These are phyloP conservation scores for Bipolaris victoriae DNA, from an alignment of 2,329 filamentous ascomycete species.

Conservation along the genomic window DNA sequence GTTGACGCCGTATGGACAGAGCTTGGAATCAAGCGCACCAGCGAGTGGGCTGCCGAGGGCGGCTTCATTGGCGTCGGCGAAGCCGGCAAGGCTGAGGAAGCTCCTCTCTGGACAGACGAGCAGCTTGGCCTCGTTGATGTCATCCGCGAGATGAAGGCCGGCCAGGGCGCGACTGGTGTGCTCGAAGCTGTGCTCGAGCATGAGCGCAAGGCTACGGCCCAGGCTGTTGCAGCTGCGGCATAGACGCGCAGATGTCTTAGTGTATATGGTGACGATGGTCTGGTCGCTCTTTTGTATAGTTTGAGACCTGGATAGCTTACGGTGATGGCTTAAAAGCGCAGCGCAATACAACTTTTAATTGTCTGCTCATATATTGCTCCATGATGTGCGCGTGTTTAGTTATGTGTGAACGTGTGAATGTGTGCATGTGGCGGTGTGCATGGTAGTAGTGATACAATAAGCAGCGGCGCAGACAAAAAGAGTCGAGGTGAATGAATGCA, in stretches of 20 bases:
- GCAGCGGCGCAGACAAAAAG: neutral
- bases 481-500: slow-evolving; percentile 6
- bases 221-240: slow-evolving; percentile 53
- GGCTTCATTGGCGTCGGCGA: slow-evolving; percentile 95
- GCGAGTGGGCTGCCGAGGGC: slow-evolving; percentile 87
- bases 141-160: slow-evolving; percentile 60
- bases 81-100: slow-evolving; percentile 61
- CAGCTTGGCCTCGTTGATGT: slow-evolving; percentile 76
- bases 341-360: slow-evolving; percentile 8
- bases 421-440: neutral
- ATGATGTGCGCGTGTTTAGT: neutral
- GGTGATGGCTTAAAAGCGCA: slow-evolving; percentile 3
- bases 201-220: slow-evolving; percentile 52
- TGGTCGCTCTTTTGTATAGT: slow-evolving; percentile 38
- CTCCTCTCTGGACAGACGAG: slow-evolving; percentile 88
- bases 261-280: slow-evolving; percentile 17
- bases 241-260: slow-evolving; percentile 12
- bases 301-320: slow-evolving; percentile 33
- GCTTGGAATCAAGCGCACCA: slow-evolving; percentile 88
- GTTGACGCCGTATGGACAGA: slow-evolving; percentile 88
- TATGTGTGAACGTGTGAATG: neutral
- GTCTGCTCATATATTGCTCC: neutral
- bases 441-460: neutral
- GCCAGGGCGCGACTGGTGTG: slow-evolving; percentile 52
- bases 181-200: slow-evolving; percentile 58